Evolutionary conservation across 73 alveolate genomes (phyloP), one percentile per base, ranked within the genome.

Genomic region (Paramecium biaurelia): DNA sequence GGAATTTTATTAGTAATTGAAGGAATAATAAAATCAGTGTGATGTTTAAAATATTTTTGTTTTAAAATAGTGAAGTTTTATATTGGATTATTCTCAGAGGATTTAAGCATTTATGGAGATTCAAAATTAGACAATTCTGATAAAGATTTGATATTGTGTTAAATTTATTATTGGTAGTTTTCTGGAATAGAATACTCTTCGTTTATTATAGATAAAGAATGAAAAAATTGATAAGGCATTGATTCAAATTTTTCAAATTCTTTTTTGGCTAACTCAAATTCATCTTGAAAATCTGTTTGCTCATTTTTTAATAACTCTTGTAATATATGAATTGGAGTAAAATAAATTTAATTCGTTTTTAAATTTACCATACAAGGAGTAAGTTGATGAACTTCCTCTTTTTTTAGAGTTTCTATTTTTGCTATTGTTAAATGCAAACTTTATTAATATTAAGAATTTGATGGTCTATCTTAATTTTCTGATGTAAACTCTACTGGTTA

Each of bases 341-440:
- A 72, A 72, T 72, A 72, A 34, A 72, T 72, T 30, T 28, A 5
- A 12, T 72, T 72, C 8, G 56, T 72, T 37, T 72, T 72, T 21
- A 72, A 34, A 72, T 72, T 38, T 1, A 72, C 58, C 86, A 72
- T 28, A 38, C 86, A 72, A 28, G 86, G 56, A 1, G 86, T 72
- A 11, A 72, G 45, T 72, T 72, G 3, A 8, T 72, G 20, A 28
- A 35, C 4, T 34, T 72, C 86, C 2, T 72, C 56, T 72, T 38
- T 38, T 38, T 38, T 9, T 34, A 72, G 10, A 0, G 28, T 5
- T 34, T 72, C 86, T 0, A 37, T 15, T 1, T 72, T 20, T 28
- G 35, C 63, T 34, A 72, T 72, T 35, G 32, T 72, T 34, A 72
- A 37, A 34, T 18, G 32, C 12, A 53, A 53, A 21, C 34, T 53